Evolutionary conservation across 1,284 basidiomycete genomes (phyloP).

Genomic region (Naganishia cerealis): DNA sequence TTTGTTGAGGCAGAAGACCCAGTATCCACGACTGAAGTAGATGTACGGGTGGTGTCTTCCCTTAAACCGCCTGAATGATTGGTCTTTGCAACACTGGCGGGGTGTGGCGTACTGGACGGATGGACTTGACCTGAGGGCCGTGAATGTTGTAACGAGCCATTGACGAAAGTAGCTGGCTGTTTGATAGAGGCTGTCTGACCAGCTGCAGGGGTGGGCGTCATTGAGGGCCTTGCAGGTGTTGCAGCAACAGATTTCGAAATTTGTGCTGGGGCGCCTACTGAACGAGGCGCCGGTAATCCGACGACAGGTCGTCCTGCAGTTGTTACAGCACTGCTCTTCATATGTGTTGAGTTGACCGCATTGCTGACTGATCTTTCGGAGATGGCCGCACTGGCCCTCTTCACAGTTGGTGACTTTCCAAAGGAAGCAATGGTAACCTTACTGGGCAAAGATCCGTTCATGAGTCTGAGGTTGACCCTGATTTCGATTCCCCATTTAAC

Average conservation of each 20-base stretch:
- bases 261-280: background rate
- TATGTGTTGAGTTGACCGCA: background rate
- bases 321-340: background rate
- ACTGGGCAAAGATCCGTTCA: constrained; percentile 16
- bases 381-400: background rate
- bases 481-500: constrained; percentile 20
- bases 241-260: background rate
- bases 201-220: background rate
- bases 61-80: background rate
- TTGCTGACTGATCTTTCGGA: constrained; percentile 3
- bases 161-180: constrained; percentile 8
- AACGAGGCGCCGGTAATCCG: background rate
- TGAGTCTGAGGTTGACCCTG: constrained; percentile 8
- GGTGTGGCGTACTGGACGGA: background rate
- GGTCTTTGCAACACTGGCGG: background rate
- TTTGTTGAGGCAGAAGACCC: background rate
- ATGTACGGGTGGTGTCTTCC: background rate
- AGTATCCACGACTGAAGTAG: background rate
- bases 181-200: constrained; percentile 4
- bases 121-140: background rate
- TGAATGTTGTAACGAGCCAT: constrained; percentile 1
- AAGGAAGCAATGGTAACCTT: background rate
- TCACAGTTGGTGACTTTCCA: background rate
- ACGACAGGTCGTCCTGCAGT: background rate
- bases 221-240: background rate